Evolutionary conservation across 306 rosid species (phyloP).

Genomic region (Sphenostylis stenocarpa): DNA sequence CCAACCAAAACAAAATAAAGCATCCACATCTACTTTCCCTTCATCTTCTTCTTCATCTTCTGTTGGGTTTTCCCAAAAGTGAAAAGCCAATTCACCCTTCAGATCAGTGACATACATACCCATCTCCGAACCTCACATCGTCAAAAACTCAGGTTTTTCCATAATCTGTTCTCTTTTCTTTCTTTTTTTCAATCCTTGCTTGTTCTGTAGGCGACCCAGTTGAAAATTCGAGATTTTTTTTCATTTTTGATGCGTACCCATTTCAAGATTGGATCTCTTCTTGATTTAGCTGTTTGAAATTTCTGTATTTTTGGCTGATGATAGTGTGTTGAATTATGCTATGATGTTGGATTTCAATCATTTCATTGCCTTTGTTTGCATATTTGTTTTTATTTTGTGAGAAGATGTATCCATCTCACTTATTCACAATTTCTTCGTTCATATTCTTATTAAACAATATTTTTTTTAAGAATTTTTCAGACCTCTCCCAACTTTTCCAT

Average conservation of each 20-base stretch:
- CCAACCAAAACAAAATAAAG: background rate
- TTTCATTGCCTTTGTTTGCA: background rate
- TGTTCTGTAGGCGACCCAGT: conserved; percentile 32
- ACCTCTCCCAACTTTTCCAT: background rate
- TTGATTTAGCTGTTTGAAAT: conserved; percentile 27
- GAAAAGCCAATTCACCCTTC: conserved; percentile 39
- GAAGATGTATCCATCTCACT: background rate
- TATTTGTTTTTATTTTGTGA: background rate
- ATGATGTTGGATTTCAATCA: conserved; percentile 20
- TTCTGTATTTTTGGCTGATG: conserved; percentile 20
- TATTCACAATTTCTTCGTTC: conserved; percentile 2
- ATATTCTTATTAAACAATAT: background rate
- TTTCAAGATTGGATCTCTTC: conserved; percentile 35
- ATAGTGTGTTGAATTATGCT: conserved; percentile 29
- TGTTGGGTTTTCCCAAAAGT: conserved; percentile 33
- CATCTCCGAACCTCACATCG: conserved; percentile 27
- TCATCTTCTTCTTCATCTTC: conserved; percentile 12
- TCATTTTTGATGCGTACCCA: conserved; percentile 35
- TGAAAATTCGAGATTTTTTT: conserved; percentile 32
- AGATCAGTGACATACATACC: conserved; percentile 47
- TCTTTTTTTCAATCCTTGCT: background rate
- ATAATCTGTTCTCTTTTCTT: background rate
- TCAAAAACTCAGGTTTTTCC: conserved; percentile 17
- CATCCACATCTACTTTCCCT: conserved; percentile 37
- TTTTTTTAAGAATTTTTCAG: background rate